Evolutionary conservation across 176 grass and related monocot genomes (phyloP).

Genomic region (Chloris gayana): DNA sequence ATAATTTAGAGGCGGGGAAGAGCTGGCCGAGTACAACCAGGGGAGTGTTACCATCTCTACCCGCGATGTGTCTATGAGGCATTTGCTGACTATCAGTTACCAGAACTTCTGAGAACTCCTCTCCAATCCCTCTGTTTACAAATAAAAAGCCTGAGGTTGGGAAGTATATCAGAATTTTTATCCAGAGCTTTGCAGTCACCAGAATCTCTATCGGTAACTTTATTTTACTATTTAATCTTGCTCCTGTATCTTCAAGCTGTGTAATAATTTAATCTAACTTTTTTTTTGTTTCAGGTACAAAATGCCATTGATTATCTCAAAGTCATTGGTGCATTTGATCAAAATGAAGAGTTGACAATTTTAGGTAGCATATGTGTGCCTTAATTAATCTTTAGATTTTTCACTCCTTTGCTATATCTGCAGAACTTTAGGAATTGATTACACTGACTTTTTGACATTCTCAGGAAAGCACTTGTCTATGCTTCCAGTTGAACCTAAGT

Average conservation of each 20-base stretch:
- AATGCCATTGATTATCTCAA: conserved; percentile 99
- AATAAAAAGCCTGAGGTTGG: conserved; percentile 96
- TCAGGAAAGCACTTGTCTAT: conserved; percentile 89
- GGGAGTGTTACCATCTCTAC: conserved; percentile 97
- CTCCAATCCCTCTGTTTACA: conserved; percentile 97
- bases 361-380: conserved; percentile 53
- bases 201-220: conserved; percentile 80
- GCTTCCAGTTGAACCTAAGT: conserved; percentile 97
- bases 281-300: conserved; percentile 69
- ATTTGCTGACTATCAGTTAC: conserved; percentile 96
- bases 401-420: background rate
- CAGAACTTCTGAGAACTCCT: conserved; percentile 94
- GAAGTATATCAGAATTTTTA: conserved; percentile 94
- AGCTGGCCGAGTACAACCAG: conserved; percentile 93
- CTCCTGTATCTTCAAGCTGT: conserved; percentile 13
- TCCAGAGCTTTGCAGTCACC: conserved; percentile 98
- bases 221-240: conserved; percentile 4
- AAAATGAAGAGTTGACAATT: conserved; percentile 92
- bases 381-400: conserved; percentile 33
- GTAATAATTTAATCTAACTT: conserved; percentile 31
- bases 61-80: conserved; percentile 87
- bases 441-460: conserved; percentile 35
- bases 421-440: conserved; percentile 25
- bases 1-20: conserved; percentile 90
- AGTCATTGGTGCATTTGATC: conserved; percentile 93